A percentile compares a stretch with the other conserved stretches of the same genome.
These are phyloP conservation scores for Fraxinus americana DNA, from an alignment of 257 asterid genomes.

Conservation along the genomic window DNA sequence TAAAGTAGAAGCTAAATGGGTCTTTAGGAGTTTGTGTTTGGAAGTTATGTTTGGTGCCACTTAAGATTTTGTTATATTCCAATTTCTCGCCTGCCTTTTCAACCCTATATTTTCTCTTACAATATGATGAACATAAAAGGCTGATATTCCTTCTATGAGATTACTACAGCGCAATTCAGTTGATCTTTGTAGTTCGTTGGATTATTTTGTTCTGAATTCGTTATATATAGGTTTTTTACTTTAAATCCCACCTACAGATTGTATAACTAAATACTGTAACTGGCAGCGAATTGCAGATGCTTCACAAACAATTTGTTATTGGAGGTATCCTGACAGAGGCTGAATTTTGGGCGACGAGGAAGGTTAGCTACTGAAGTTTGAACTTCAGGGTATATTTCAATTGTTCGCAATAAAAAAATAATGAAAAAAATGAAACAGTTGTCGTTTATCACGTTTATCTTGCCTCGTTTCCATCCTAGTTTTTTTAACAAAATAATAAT, in stretches of 20 bases:
- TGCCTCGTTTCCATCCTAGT: neutral
- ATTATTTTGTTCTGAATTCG: neutral
- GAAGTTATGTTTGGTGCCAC: neutral
- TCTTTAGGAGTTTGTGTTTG: neutral
- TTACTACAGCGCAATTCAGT: neutral
- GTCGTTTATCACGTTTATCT: neutral
- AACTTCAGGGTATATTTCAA: conserved; percentile 1
- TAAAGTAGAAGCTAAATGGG: neutral
- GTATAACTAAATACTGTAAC: conserved; percentile 46
- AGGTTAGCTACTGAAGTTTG: conserved; percentile 60
- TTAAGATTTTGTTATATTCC: neutral
- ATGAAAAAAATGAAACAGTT: conserved; percentile 16
- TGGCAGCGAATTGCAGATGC: conserved; percentile 91
- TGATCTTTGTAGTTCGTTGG: neutral
- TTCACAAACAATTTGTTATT: conserved; percentile 85
- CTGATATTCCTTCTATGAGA: neutral
- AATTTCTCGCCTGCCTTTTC: neutral
- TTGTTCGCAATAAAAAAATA: conserved; percentile 13
- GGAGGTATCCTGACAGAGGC: conserved; percentile 85
- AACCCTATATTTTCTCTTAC: neutral
- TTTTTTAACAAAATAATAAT: neutral
- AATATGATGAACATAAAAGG: neutral
- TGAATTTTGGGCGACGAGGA: conserved; percentile 98
- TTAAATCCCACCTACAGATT: conserved; percentile 24
- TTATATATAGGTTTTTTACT: conserved; percentile 8